Evolutionary conservation across 768 basidiomycete species (phyloP), one percentile per base, ranked within the genome.

Genomic region (Aureoboletus auriporus): DNA sequence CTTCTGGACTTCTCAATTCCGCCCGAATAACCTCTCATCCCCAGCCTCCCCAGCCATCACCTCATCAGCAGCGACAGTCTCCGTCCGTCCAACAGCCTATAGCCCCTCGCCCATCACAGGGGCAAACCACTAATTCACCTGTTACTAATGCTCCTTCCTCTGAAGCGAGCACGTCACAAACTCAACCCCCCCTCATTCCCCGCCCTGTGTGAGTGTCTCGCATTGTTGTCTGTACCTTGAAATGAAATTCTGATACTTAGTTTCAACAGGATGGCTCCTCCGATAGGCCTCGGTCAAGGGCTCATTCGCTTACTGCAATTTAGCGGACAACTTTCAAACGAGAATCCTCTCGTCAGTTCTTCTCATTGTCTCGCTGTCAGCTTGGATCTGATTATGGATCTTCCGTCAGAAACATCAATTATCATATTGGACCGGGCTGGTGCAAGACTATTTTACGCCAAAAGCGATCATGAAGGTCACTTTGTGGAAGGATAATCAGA

Each of bases 401-500:
- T 33, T 44, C 38, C 28, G 47, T 39, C 55, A 86, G 76, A 86
- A 86, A 75, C 62, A 80, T 42, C 75, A 79, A 56, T 68, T 86
- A 39, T 71, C 76, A 12, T 86, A 77, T 71, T 92, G 89, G 90
- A 71, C 72, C 10, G 69, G 71, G 4, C 58, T 89, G 33, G 77
- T 89, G 50, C 73, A 74, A 42, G 80, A 84, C 27, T 90, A 83
- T 54, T 92, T 91, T 59, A 79, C 80, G 8, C 75, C 80, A 3
- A 79, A 79, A 50, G 84, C 87, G 17, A 66, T 78, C 39, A 80
- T 91, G 80, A 87, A 82, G 63, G 75, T 92, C 56, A 90, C 87
- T 3, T 68, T 92, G n/a, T 91, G 89, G 89, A 88, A 88, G 62
- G 89, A 90, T 64, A 89, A 86, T 57, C 79, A 82, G 60, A 77